Base-by-base conservation (phyloP, 2,329 filamentous ascomycete species). In the Epichloe brachyelytri region DNA sequence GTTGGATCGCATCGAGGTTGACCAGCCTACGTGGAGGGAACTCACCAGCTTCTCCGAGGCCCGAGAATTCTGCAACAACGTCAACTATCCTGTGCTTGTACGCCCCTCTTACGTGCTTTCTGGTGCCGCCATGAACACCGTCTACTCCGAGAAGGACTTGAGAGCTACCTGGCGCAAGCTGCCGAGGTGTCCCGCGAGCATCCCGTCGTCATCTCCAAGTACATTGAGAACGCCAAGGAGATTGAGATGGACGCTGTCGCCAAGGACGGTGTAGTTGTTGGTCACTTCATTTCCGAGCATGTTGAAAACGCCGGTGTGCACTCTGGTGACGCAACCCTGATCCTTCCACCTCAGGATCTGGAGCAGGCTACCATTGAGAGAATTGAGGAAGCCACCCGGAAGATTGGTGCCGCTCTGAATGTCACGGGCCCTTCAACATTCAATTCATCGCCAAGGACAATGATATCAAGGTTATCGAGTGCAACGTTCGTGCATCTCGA, bases 361-460 rank as follows among this genome's bases (percentile, higher is more conserved):
- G 86, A 93, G 65, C 75, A 77, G 6, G 91, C 93, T 57, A 98
- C 93, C 0, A 90, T 97, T 49, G 73, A 82, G 54, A 82, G 91
- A 58, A 97, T 98, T 52, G 89, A 91, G 66, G 90, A 96, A 66
- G 93, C 93, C 3, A 97, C 93, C 14, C 79, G 85, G 59, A 97
- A 97, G 78, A 97, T 98, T 60, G 93, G 86, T 58, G 83, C 86
- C 55, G 91, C 93, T 15, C 78, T 97, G 53, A 96, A 97, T 65
- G 85, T 98, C 51, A 97, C 93, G 40, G 93, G 93, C 47, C 93
- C 20, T 96, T 86, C 79, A 98, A 98, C 71, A 98, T 98, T 56
- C 93, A 98, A 67, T 97, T 98, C 73, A 98, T 98, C 62, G 93
- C 93, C 62, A 97, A 97, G 74, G 90, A 97, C 68, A 97, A 97